Base-by-base conservation (phyloP, 2,329 filamentous ascomycete species). In the Colletotrichum tabaci region DNA sequence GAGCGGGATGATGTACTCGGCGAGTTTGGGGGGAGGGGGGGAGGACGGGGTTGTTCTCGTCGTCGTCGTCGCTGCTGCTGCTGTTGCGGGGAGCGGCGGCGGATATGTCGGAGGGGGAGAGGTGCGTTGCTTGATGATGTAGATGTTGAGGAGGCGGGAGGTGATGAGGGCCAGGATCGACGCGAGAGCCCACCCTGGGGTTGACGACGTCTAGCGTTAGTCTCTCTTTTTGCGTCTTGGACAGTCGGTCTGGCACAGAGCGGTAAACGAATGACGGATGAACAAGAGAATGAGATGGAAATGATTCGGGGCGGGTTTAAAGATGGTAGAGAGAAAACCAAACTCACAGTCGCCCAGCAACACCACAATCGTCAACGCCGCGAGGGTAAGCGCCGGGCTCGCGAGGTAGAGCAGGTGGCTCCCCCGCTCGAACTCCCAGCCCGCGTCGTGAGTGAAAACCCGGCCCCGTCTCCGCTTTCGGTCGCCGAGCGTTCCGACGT, bases 91-190 rank as follows among this genome's bases (percentile, higher is more conserved):
- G 21, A 42, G 6, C 3, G 50, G 4, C 65, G 55, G 2, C 58
- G 67, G 1, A 62, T 66, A 35, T 65, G 69, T 23, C 57, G 63
- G 2, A 38, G 53, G 6, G 65, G 72, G 1, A 64, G 16, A 72
- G 6, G 82, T 80, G 47, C 89, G 87, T 58, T 85, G 81, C 69
- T 89, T 88, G 77, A 91, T 87, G 44, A 88, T 82, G 79, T 83
- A 83, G 67, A 89, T 86, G 75, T 91, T 90, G 67, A 89, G 78
- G 10, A 89, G 69, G 16, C 90, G 88, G 2, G 87, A 86, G 15
- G 85, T 56, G 76, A 91, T 86, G 26, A 91, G 83, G 0, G 84
- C 81, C 0, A 84, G 52, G 12, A 90, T 77, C 12, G 84, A 82
- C 2, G 77, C 79, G 2, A 90, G 76, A 1, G 85, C 85, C 85